Base-by-base conservation (phyloP, 495 filamentous ascomycete genomes). In the Haplographium delicatum region DNA sequence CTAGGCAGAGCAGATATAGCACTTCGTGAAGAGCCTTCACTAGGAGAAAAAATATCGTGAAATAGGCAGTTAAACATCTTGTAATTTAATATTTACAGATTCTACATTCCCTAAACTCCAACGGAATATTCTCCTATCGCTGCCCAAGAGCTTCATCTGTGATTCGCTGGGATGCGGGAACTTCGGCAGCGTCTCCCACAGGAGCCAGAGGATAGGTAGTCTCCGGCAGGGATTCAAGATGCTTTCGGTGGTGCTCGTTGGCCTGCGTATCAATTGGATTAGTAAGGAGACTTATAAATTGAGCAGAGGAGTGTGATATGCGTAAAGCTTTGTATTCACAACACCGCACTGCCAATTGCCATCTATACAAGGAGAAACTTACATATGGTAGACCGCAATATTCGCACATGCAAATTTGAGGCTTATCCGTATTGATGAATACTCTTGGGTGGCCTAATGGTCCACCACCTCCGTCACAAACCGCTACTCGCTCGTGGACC, bases 301-400 rank as follows among this genome's bases (percentile, higher is more conserved):
- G 15, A 18, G 30, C n/a, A 20, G 4, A 35, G 16, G 15, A 46
- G 16, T 13, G 10, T n/a, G 10, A 38, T 23, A 13, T 28, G 15
- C 20, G 48, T 39, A 50, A 42, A 40, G 3, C 44, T 23, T 0
- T 22, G n/a, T 42, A 22, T 19, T 18, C 4, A 41, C n/a, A 22
- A 37, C 13, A 24, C 30, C 18, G 2, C n/a, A n/a, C 27, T 24
- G 10, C 34, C 16, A 0, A 34, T 35, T 34, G 43, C 4, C 10
- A 11, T 23, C 25, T 19, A 6, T 3, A 5, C 25, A 20, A 15
- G 11, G 11, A 31, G 15, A 16, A 31, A 81, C 91, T 64, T 75
- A 96, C 93, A 64, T 84, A 98, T 57, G 94, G 93, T 58, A 91
- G 62, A n/a, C 93, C 93, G 65, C 93, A 98, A 72, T 98, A 98